Base-by-base conservation (phyloP, 139 green algal genomes). In the Chlamydomonas schloesseri region DNA sequence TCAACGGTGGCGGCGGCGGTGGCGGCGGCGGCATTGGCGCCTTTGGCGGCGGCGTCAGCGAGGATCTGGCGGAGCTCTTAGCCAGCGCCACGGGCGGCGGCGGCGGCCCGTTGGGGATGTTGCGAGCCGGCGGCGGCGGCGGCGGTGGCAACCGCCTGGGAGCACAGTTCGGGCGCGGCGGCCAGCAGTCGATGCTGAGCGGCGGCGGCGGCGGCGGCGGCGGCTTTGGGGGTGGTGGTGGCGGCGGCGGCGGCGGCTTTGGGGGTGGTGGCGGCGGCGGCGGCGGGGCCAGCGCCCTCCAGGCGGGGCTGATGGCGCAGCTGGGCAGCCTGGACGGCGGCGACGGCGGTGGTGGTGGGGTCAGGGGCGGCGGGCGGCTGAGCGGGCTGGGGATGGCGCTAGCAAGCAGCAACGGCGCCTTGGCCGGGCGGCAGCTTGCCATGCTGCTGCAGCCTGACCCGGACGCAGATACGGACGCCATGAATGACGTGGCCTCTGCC, bases 391-490 rank as follows among this genome's bases (percentile, higher is more conserved):
- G 71, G 14, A 23, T 60, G 37, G 71, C 42, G 3, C 42, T 50
- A 8, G 42, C 42, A 5, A 50, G 42, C 42, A 8, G 42, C 42
- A 8, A 8, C 42, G 42, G 42, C 42, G 42, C 42, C n/a, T n/a
- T n/a, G 42, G 42, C 23, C 0, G 42, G 42, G 42, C 42, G 71
- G 26, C 42, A 37, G 46, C 42, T 78, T 5, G 33, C 71, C 24
- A 46, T 78, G 71, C 17, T 78, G 71, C 71, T 78, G 24, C 71
- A 78, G 18, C 71, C 71, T 28, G 71, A 78, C 24, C 71, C 37
- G 11, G 37, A 60, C 47, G n/a, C 42, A 1, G 24, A 62, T 28
- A 4, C 34, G 23, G 42, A 50, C 42, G 47, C 71, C 3, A 8
- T 78, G 23, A n/a, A 46, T 5, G 29, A 36, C 37, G 47, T 78